Base-by-base conservation (phyloP, 495 filamentous ascomycete genomes). In the Glarea lozoyensis region DNA sequence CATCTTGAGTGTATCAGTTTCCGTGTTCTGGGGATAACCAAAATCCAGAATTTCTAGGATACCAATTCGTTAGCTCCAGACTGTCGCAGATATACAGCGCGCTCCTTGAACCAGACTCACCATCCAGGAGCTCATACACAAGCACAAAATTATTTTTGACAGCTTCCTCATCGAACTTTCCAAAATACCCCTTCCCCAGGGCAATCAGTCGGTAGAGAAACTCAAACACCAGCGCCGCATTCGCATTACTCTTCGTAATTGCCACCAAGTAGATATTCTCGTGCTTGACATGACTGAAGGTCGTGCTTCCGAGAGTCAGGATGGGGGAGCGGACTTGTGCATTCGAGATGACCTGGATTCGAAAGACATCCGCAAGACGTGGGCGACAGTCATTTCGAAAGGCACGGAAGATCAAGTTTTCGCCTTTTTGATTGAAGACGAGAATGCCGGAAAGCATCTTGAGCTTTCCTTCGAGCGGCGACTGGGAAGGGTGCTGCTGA, bases 71-170 rank as follows among this genome's bases (percentile, higher is more conserved):
- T 47, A 29, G 24, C 18, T 10, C 18, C 19, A 35, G n/a, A 27
- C 36, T 11, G 13, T 5, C 18, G 6, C 5, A 16, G 7, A 35
- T 35, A 6, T 33, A 41, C 16, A 16, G 29, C 37, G 25, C 32
- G 19, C 15, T 24, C 9, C 16, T 16, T 31, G 17, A 3, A 19
- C 31, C n/a, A 13, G 17, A 63, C 71, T 40, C 46, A 93, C 89
- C 89, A 67, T 99, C 93, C 43, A 99, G 70, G 43, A 99, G 75
- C 72, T 99, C 93, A 66, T 99, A 99, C 34, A 99, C 86, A 43
- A 97, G 69, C 48, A 99, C 93, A 65, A 99, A 99, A 64, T 99
- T 99, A 61, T 94, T 96, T 78, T 99, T 99, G 48, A 99, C 89
- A 32, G 92, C 93, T 63, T 99, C 92, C 73, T 99, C 92, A 61